Base-by-base conservation (phyloP, 2,329 filamentous ascomycete genomes). In the Xylaria polymorpha region DNA sequence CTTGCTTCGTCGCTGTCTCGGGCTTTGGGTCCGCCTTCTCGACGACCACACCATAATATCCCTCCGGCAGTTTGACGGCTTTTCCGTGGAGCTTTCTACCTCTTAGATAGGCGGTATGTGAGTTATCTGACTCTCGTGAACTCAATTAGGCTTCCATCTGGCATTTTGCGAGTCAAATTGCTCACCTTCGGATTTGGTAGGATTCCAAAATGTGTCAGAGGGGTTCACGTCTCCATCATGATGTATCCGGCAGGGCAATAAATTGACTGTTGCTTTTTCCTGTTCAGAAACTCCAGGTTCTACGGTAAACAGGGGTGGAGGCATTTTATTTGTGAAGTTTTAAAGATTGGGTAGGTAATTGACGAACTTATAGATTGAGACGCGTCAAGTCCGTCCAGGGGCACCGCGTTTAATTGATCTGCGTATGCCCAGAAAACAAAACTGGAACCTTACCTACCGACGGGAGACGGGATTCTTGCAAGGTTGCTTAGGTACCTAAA, bases 231-330 rank as follows among this genome's bases (percentile, higher is more conserved):
- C 85, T 0, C 94, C 94, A 74, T 92, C 88, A 79, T 97, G 91
- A 75, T 94, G 87, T 76, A 98, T 88, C 64, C 89, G 88, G 75
- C 93, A 96, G 3, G 94, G 94, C 15, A 98, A 85, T 22, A 97
- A 82, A 76, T 97, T 72, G 1, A 79, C 69, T 20, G 73, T 69
- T 6, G 75, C 72, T 15, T 73, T 77, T 35, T 72, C 64, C 50
- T 71, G 35, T 32, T 61, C 61, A 7, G 68, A 62, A 9, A 65
- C 61, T 15, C 69, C 67, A 9, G 73, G 50, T 5, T 75, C 66
- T 8, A 78, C 67, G 1, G 72, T 72, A 50, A 78, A 75, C 39
- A 78, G 62, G 39, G 76, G 74, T 15, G 74, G 74, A 20, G 77
- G 46, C 78, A 79, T 79, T 14, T 66, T 74, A 50, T 46, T 39